These are phyloP conservation scores for Toxicodendron radicans DNA, from an alignment of 345 rosid genomes.

Conservation along the genomic window DNA sequence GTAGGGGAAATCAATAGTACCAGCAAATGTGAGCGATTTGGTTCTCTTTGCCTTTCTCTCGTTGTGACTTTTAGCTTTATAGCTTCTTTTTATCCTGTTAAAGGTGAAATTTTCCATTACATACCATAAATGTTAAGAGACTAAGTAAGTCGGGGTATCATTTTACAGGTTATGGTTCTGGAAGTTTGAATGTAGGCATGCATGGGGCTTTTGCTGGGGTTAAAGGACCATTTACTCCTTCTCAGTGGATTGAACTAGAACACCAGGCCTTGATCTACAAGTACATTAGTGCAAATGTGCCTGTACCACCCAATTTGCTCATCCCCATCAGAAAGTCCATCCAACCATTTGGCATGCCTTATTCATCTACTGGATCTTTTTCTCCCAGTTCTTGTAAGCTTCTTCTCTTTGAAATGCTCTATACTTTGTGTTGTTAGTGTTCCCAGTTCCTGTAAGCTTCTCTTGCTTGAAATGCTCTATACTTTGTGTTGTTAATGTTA, in stretches of 20 bases:
- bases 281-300: conserved; percentile 53
- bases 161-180: conserved; percentile 47
- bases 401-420: conserved; percentile 1
- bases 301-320: conserved; percentile 70
- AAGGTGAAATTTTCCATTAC: background rate
- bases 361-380: conserved; percentile 40
- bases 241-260: conserved; percentile 71
- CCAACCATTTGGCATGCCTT: conserved; percentile 39
- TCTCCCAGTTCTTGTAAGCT: conserved; percentile 50
- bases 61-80: background rate
- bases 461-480: background rate
- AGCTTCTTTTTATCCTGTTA: background rate
- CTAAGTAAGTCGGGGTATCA: background rate
- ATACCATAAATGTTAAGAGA: conserved; percentile 13
- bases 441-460: conserved; percentile 47
- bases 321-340: conserved; percentile 49
- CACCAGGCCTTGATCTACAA: conserved; percentile 79
- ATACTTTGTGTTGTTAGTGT: background rate
- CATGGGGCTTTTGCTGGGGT: conserved; percentile 44
- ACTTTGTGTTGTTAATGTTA: background rate
- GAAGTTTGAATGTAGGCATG: conserved; percentile 55
- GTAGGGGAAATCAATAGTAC: conserved; percentile 11
- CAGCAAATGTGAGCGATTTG: conserved; percentile 2
- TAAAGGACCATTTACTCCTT: conserved; percentile 60
- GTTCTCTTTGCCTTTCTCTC: background rate